A percentile compares a stretch with the other conserved stretches of the same genome.
phyloP scores from a whole-genome alignment of 2,329 filamentous ascomycete species.

The Fonsecaea pedrosoi region DNA sequence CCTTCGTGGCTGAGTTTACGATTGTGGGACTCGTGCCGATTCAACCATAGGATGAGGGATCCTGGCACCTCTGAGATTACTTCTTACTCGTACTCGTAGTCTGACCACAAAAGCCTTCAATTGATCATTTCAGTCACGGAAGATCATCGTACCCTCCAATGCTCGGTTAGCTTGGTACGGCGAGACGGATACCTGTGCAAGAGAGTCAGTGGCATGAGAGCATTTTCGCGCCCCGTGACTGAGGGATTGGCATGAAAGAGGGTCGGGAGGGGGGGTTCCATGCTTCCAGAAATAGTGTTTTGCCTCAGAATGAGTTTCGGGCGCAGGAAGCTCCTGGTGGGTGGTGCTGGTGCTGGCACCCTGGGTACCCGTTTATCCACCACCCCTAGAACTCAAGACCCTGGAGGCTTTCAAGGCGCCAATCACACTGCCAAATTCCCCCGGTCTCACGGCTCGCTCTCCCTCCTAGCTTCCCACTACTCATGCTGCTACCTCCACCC shows the following conservation, averaged over 20 bases:
- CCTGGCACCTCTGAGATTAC: too few relatives aligned
- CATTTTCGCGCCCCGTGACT: constrained; percentile 15
- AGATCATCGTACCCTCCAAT: background rate
- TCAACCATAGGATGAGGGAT: background rate
- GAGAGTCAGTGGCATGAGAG: background rate
- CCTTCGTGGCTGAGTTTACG: background rate
- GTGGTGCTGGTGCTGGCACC: background rate
- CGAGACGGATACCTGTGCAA: background rate
- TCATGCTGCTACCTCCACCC: constrained; percentile 6
- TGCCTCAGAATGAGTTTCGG: constrained; percentile 22
- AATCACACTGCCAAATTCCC: constrained; percentile 14
- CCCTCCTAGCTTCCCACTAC: constrained; percentile 3
- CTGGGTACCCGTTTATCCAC: background rate
- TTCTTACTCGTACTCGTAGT: too few relatives aligned
- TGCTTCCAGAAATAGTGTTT: constrained; percentile 17
- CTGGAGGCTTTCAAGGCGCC: constrained; percentile 1
- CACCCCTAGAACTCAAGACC: background rate
- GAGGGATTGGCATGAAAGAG: constrained; percentile 4
- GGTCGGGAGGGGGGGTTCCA: background rate
- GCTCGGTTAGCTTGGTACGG: background rate
- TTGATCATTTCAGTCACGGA: too few relatives aligned
- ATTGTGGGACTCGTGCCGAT: background rate
- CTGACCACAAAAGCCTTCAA: too few relatives aligned
- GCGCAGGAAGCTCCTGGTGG: background rate
- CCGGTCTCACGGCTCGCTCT: constrained; percentile 17